Evolutionary conservation across 768 basidiomycete genomes (phyloP).

Genomic region (Paxillus rubicundulus): DNA sequence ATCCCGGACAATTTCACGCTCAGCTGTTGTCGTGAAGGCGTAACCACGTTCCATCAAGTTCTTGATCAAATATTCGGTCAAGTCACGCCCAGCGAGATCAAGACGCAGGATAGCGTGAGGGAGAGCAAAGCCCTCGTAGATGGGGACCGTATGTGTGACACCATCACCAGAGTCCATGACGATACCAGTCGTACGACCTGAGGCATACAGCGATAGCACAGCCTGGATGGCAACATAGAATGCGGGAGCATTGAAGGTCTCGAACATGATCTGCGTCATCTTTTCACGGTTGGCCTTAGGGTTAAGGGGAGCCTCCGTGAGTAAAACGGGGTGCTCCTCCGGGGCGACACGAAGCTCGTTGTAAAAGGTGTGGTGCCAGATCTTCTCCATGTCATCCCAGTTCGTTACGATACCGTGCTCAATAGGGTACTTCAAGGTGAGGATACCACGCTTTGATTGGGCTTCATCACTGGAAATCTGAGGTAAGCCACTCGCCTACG

Average conservation of each 20-base stretch:
- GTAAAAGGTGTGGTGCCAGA: conserved; percentile 97
- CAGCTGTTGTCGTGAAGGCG: conserved; percentile 90
- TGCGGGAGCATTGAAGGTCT: conserved; percentile 73
- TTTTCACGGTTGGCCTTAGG: conserved; percentile 72
- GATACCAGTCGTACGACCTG: conserved; percentile 92
- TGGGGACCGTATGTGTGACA: conserved; percentile 94
- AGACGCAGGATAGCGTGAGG: conserved; percentile 92
- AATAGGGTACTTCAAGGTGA: conserved; percentile 90
- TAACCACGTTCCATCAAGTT: conserved; percentile 90
- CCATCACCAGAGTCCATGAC: conserved; percentile 96
- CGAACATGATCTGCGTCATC: conserved; percentile 81
- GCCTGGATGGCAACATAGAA: conserved; percentile 77
- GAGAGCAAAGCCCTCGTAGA: conserved; percentile 92
- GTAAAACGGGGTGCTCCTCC: conserved; percentile 70
- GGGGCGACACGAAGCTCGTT: conserved; percentile 77
- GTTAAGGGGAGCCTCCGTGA: conserved; percentile 73
- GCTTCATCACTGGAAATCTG: conserved; percentile 70
- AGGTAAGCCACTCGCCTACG: conserved; percentile 15
- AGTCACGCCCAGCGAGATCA: conserved; percentile 89
- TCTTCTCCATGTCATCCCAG: conserved; percentile 99
- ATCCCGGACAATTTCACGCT: conserved; percentile 92
- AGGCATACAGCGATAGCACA: conserved; percentile 80
- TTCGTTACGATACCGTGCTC: conserved; percentile 95
- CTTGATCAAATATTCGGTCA: conserved; percentile 83
- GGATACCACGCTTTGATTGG: conserved; percentile 92